Conservation (phyloP, 1,284 basidiomycete genomes). For the Puccinia novopanici region DNA sequence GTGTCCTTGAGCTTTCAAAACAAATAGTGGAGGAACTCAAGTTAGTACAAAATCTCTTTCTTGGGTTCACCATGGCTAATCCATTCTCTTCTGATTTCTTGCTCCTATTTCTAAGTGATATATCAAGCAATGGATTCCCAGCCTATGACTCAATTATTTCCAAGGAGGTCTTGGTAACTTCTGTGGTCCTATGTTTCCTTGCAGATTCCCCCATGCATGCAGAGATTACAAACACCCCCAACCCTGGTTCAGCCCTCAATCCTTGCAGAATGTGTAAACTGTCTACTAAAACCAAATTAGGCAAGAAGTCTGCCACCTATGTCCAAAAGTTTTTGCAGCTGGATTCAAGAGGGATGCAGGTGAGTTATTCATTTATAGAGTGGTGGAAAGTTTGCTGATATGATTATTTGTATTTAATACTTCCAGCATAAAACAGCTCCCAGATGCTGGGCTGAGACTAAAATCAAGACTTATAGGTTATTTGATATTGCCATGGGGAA, state of each 20-base stretch:
- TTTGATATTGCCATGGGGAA: background rate
- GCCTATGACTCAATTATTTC: background rate
- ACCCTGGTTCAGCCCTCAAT: background rate
- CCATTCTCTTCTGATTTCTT: background rate
- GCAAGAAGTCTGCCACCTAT: background rate
- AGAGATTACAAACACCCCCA: background rate
- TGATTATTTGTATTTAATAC: background rate
- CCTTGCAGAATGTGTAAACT: background rate
- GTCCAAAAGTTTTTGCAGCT: background rate
- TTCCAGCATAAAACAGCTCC: background rate
- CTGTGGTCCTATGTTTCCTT: background rate
- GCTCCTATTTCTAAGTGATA: background rate
- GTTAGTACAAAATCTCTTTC: slow-evolving; percentile 52
- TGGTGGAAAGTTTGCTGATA: background rate
- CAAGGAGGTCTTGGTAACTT: background rate
- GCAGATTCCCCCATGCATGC: slow-evolving; percentile 6
- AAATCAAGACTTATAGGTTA: background rate
- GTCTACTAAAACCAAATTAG: background rate
- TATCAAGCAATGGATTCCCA: background rate
- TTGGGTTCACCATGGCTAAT: background rate
- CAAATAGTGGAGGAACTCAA: slow-evolving; percentile 58
- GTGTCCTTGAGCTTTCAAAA: background rate
- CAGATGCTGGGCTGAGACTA: background rate
- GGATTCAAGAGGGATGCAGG: background rate
- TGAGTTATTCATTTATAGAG: background rate